Percentiles rank a stretch among this genome's conserved stretches.
phyloP scores from a whole-genome alignment of 495 filamentous ascomycete species.

The Tetracladium setigerum region DNA sequence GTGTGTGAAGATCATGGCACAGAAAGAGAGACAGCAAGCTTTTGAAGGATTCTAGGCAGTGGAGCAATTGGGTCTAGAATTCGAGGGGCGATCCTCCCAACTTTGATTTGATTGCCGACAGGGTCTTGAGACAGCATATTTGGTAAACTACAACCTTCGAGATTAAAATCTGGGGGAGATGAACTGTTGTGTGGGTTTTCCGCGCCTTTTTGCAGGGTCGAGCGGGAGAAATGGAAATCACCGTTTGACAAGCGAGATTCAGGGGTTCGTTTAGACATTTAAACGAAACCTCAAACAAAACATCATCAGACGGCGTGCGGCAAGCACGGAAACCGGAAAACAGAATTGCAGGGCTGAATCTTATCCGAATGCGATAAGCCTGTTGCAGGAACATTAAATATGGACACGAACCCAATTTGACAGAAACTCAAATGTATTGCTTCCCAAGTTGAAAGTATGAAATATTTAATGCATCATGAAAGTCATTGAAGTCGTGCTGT shows the following conservation, averaged over 20 bases:
- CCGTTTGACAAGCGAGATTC: not conserved
- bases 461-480: not conserved
- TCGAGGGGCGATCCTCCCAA: too few relatives aligned
- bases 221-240: not conserved
- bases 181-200: not conserved
- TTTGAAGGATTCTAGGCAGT: too few relatives aligned
- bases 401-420: not conserved
- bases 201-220: not conserved
- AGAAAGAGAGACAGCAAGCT: not conserved
- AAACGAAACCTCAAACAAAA: not conserved
- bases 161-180: too few relatives aligned
- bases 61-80: too few relatives aligned
- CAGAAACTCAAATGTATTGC: not conserved
- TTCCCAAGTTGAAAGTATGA: not conserved
- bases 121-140: too few relatives aligned
- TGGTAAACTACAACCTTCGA: too few relatives aligned
- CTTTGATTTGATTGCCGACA: too few relatives aligned
- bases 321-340: not conserved
- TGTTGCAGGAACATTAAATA: constrained; percentile 1
- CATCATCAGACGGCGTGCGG: not conserved
- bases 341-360: constrained; percentile 15
- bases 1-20: not conserved
- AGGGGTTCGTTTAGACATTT: not conserved
- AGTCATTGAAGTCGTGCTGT: not conserved
- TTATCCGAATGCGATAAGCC: constrained; percentile 13